These are phyloP conservation scores for Cercospora nicotianae DNA, from an alignment of 2,329 filamentous ascomycete species.

Conservation along the genomic window DNA sequence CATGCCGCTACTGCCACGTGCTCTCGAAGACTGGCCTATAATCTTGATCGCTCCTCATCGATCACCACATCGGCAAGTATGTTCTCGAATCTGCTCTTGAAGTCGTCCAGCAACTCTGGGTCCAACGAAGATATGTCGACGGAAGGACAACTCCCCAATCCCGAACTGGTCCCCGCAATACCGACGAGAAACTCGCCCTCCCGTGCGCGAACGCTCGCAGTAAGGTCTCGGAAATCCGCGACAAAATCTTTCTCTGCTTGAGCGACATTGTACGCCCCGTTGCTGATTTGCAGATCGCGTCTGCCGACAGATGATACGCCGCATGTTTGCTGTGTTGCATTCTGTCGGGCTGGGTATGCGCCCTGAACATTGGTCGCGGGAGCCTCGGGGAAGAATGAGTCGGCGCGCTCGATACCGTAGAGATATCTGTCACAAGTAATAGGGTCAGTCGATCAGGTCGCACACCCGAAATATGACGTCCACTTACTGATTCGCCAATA, in stretches of 20 bases:
- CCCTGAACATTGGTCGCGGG: conserved; percentile 42
- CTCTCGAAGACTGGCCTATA: conserved; percentile 1
- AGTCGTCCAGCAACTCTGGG: conserved; percentile 31
- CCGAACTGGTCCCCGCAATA: conserved; percentile 41
- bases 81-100: conserved; percentile 30
- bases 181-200: conserved; percentile 51
- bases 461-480: too few species aligned
- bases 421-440: conserved; percentile 33
- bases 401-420: conserved; percentile 42
- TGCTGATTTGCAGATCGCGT: conserved; percentile 38
- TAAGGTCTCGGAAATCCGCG: conserved; percentile 42
- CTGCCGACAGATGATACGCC: conserved; percentile 48
- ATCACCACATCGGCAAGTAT: conserved; percentile 28
- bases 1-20: neutral
- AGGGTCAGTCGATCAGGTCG: too few species aligned
- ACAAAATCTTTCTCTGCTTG: conserved; percentile 40
- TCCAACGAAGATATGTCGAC: conserved; percentile 42
- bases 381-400: conserved; percentile 39
- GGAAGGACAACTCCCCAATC: conserved; percentile 39
- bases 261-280: conserved; percentile 32
- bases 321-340: conserved; percentile 44
- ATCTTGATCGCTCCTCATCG: conserved; percentile 5
- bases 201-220: conserved; percentile 45
- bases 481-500: conserved; percentile 46
- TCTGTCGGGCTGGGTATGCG: conserved; percentile 35